Conservation (phyloP, 208 protist genomes). For the Blastocrithidia nonstop region DNA sequence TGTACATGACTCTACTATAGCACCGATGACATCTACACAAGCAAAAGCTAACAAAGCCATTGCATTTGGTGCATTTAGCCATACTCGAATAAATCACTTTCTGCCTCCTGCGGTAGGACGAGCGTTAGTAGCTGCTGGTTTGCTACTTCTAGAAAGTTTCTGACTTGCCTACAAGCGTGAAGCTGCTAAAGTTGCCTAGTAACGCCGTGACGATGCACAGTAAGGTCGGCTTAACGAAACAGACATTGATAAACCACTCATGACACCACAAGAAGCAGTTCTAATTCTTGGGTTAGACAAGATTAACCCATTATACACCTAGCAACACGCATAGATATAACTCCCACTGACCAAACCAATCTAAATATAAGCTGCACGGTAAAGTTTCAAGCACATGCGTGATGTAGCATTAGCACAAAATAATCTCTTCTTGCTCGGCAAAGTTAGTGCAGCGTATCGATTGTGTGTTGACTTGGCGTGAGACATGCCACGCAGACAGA, state of each 20-base stretch:
- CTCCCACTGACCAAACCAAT: too few relatives aligned
- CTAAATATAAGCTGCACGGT: constrained; percentile 20
- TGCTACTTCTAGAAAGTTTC: constrained; percentile 35
- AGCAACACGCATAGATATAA: constrained; percentile 5
- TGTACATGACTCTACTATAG: background rate
- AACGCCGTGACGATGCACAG: constrained; percentile 5
- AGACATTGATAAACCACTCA: constrained; percentile 4
- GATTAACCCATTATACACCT: too few relatives aligned
- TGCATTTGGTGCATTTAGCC: constrained; percentile 13
- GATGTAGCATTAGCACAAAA: constrained; percentile 25
- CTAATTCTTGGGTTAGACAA: constrained; percentile 52
- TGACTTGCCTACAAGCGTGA: constrained; percentile 32
- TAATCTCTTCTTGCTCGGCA: constrained; percentile 62
- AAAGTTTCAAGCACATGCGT: constrained; percentile 48
- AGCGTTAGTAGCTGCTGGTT: constrained; percentile 12
- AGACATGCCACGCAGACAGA: constrained; percentile 12
- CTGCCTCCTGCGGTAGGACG: constrained; percentile 43
- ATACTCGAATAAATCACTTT: constrained; percentile 14
- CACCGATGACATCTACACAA: background rate
- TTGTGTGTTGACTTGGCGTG: constrained; percentile 52
- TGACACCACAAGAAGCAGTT: constrained; percentile 46
- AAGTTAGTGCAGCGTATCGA: constrained; percentile 66
- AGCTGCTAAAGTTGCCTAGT: constrained; percentile 12
- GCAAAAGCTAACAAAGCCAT: background rate
- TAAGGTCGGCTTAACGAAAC: background rate